These are phyloP conservation scores for Fraxinus velutina DNA, from an alignment of 305 asterid species.

Conservation along the genomic window DNA sequence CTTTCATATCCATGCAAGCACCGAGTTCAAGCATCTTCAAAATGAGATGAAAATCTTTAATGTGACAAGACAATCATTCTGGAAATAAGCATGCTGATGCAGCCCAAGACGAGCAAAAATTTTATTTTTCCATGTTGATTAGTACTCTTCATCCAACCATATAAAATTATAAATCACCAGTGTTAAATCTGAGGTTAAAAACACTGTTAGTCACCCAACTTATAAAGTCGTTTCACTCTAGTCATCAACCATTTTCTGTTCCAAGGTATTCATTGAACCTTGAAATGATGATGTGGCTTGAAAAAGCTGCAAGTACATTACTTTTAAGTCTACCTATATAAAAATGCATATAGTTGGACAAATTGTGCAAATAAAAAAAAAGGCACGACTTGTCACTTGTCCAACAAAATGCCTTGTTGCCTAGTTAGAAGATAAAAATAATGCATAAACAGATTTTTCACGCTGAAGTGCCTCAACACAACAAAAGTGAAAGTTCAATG, in stretches of 20 bases:
- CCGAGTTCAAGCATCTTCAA: constrained; percentile 72
- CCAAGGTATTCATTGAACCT: neutral
- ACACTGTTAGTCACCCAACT: neutral
- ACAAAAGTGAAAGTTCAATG: neutral
- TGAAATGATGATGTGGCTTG: neutral
- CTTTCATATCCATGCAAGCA: constrained; percentile 54
- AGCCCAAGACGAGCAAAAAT: neutral
- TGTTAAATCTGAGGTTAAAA: neutral
- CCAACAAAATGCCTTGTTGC: neutral
- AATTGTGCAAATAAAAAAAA: neutral
- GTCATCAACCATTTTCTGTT: neutral
- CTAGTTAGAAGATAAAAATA: neutral
- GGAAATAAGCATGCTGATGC: neutral
- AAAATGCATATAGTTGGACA: neutral
- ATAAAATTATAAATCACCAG: neutral
- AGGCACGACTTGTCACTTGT: neutral
- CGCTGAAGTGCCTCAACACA: neutral
- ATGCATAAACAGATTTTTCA: neutral
- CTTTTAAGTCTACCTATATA: neutral
- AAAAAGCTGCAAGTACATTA: neutral
- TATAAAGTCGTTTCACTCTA: neutral
- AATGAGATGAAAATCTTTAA: neutral
- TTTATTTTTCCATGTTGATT: neutral
- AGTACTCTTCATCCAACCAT: neutral
- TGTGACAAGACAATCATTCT: neutral